A percentile compares a stretch with the other conserved stretches of the same genome.
These are phyloP conservation scores for Fremontodendron californicum DNA, from an alignment of 345 rosid genomes.

Conservation along the genomic window DNA sequence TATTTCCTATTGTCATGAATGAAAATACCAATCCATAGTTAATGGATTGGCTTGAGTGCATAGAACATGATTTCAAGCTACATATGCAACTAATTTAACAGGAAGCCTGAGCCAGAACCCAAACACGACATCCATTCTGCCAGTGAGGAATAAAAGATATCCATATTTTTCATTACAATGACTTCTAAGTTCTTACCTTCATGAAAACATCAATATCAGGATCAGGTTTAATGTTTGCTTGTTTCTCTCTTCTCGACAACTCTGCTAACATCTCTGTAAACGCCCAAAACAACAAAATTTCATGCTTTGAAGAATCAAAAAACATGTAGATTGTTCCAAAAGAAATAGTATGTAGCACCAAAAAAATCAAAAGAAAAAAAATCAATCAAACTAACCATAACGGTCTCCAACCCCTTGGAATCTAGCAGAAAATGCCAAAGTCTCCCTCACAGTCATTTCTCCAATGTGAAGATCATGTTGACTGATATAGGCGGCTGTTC, in stretches of 20 bases:
- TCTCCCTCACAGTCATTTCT: slow-evolving; percentile 85
- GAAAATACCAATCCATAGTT: background rate
- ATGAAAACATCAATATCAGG: slow-evolving; percentile 78
- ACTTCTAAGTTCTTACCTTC: slow-evolving; percentile 49
- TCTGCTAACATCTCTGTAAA: slow-evolving; percentile 12
- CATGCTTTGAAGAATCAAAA: background rate
- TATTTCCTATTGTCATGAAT: background rate
- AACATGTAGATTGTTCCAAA: background rate
- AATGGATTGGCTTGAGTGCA: too few species aligned
- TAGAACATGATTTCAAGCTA: too few species aligned
- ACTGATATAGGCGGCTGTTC: slow-evolving; percentile 47
- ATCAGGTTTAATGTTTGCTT: slow-evolving; percentile 63
- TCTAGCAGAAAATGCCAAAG: slow-evolving; percentile 76
- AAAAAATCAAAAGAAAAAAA: too few species aligned
- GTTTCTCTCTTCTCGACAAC: slow-evolving; percentile 50
- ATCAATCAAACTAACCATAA: slow-evolving; percentile 33
- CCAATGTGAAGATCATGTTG: slow-evolving; percentile 78
- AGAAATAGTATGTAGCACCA: too few species aligned
- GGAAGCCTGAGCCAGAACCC: too few species aligned
- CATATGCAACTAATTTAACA: too few species aligned
- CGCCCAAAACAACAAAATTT: background rate
- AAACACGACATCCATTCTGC: too few species aligned
- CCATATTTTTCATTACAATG: background rate
- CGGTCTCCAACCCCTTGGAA: slow-evolving; percentile 77
- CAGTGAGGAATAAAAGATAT: too few species aligned